These are phyloP conservation scores for Platanthera guangdongensis DNA, from an alignment of 106 monocot species.

Conservation along the genomic window DNA sequence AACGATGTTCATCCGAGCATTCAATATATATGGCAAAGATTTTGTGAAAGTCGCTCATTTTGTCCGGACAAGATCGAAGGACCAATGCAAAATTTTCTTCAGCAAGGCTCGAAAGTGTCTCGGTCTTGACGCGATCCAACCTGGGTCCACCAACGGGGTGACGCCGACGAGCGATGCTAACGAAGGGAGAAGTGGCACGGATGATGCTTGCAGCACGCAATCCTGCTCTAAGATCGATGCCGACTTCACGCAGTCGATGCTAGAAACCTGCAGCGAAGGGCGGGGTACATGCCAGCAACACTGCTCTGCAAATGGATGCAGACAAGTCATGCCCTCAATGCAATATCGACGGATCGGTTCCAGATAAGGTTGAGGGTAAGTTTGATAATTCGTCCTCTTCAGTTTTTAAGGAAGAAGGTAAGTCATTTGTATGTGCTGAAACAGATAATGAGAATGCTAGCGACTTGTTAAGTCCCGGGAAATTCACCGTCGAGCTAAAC, in stretches of 20 bases:
- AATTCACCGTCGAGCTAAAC: not conserved
- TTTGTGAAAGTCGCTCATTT: constrained; percentile 50
- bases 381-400: constrained; percentile 7
- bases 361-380: constrained; percentile 20
- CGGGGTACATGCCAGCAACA: constrained; percentile 13
- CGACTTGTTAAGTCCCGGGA: not conserved
- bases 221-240: constrained; percentile 52
- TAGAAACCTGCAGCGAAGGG: constrained; percentile 19
- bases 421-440: not conserved
- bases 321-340: constrained; percentile 20
- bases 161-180: constrained; percentile 40
- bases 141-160: constrained; percentile 14
- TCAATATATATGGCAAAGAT: constrained; percentile 60
- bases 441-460: not conserved
- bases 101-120: constrained; percentile 90
- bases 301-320: constrained; percentile 5
- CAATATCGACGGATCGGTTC: constrained; percentile 11
- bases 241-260: constrained; percentile 28
- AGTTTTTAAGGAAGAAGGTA: not conserved
- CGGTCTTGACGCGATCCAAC: constrained; percentile 46
- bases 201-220: constrained; percentile 67
- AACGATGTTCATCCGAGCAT: constrained; percentile 51
- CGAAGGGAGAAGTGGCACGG: constrained; percentile 51
- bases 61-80: constrained; percentile 60
- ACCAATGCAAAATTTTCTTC: constrained; percentile 87